phyloP scores from a whole-genome alignment of 2,329 filamentous ascomycete genomes.

The Phoma herbarum region DNA sequence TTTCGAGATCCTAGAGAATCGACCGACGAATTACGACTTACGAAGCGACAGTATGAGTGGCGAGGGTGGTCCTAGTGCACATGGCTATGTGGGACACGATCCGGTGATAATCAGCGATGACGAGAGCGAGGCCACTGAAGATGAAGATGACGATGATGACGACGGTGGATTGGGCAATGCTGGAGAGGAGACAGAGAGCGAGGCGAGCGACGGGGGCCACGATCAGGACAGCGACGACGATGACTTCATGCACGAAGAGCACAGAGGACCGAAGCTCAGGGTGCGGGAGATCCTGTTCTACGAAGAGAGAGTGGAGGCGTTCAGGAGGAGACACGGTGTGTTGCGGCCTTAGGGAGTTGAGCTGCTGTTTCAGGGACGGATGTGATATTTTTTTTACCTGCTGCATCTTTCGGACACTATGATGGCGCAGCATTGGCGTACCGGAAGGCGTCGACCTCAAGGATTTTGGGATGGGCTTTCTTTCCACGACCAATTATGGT shows the following conservation, averaged over 20 bases:
- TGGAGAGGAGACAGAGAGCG: slow-evolving; percentile 47
- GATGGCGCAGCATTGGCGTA: slow-evolving; percentile 9
- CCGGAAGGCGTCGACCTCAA: slow-evolving; percentile 5
- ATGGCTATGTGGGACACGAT: slow-evolving; percentile 39
- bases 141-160: slow-evolving; percentile 60
- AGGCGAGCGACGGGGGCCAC: slow-evolving; percentile 51
- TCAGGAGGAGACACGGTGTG: slow-evolving; percentile 72
- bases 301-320: slow-evolving; percentile 79
- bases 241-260: slow-evolving; percentile 60
- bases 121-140: slow-evolving; percentile 54
- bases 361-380: neutral
- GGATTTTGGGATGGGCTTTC: neutral
- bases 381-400: neutral
- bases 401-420: slow-evolving; percentile 9
- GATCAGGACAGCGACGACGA: slow-evolving; percentile 59
- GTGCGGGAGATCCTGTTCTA: slow-evolving; percentile 84
- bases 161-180: slow-evolving; percentile 59
- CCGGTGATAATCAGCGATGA: slow-evolving; percentile 48
- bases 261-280: slow-evolving; percentile 61
- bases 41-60: slow-evolving; percentile 43
- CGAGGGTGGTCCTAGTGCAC: slow-evolving; percentile 31
- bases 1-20: slow-evolving; percentile 79
- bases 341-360: slow-evolving; percentile 37
- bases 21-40: slow-evolving; percentile 56
- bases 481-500: slow-evolving; percentile 6